Evolutionary conservation across 768 basidiomycete genomes (phyloP).

Genomic region (Goffeauzyma gilvescens): DNA sequence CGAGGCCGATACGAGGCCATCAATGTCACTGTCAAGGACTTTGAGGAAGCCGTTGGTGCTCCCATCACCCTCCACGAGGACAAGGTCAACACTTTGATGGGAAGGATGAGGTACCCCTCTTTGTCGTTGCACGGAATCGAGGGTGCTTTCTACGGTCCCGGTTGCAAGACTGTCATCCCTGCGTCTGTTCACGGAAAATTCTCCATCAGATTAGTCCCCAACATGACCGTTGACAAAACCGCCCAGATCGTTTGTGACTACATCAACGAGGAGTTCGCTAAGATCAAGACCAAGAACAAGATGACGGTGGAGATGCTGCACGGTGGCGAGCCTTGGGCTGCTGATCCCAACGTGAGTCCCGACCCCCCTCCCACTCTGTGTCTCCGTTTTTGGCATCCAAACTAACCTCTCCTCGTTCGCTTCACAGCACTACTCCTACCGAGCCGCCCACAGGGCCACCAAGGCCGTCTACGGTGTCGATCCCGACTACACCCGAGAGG

Average conservation of each 20-base stretch:
- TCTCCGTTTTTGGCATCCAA: neutral
- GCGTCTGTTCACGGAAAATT: constrained; percentile 63
- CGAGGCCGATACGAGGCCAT: constrained; percentile 53
- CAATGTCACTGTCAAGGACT: constrained; percentile 48
- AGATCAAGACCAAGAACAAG: constrained; percentile 67
- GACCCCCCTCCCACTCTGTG: too few relatives aligned
- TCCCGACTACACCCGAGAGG: constrained; percentile 33
- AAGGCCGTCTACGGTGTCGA: constrained; percentile 37
- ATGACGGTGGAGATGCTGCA: constrained; percentile 51
- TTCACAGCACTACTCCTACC: constrained; percentile 74
- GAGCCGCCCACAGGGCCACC: constrained; percentile 72
- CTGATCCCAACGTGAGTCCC: constrained; percentile 21
- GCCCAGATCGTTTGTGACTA: constrained; percentile 52
- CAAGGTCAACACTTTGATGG: constrained; percentile 60
- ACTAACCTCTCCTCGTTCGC: neutral
- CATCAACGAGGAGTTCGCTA: constrained; percentile 59
- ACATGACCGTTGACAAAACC: constrained; percentile 60
- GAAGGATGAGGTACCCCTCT: constrained; percentile 67
- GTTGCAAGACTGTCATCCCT: constrained; percentile 65
- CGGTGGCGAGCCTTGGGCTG: constrained; percentile 80
- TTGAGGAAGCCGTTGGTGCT: constrained; percentile 59
- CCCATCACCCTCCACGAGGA: constrained; percentile 54
- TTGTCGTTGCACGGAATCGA: constrained; percentile 89
- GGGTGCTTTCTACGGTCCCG: constrained; percentile 54
- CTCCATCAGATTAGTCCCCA: constrained; percentile 79